Conservation (phyloP, 78 protist species). For the Dictyostelium capitatum region DNA sequence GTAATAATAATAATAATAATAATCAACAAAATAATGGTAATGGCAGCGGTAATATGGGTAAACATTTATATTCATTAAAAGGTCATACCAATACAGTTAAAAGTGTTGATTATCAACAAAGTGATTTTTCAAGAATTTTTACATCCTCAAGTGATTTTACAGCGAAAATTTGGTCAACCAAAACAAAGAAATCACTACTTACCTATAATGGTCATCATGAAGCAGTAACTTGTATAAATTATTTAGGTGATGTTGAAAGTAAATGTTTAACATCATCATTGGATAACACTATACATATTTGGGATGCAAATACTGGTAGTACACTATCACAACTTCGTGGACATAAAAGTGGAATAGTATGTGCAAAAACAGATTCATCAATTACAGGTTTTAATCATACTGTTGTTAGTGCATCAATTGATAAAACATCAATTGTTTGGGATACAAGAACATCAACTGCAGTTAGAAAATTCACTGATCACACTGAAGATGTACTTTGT, state of each 20-base stretch:
- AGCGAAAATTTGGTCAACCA: constrained; percentile 1
- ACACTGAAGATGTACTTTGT: constrained; percentile 41
- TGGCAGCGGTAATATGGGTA: neutral
- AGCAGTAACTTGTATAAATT: constrained; percentile 48
- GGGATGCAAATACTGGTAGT: constrained; percentile 56
- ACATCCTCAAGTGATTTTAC: constrained; percentile 39
- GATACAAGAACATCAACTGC: constrained; percentile 44
- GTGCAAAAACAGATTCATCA: constrained; percentile 13
- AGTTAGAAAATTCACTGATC: constrained; percentile 36
- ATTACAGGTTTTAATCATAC: neutral
- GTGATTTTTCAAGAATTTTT: constrained; percentile 26
- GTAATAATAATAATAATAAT: neutral
- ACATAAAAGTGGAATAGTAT: constrained; percentile 35
- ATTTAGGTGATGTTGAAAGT: constrained; percentile 45
- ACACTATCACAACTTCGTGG: constrained; percentile 9
- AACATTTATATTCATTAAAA: constrained; percentile 31
- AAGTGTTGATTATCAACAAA: constrained; percentile 13
- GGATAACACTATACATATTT: constrained; percentile 28
- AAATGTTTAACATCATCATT: constrained; percentile 24
- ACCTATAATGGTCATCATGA: constrained; percentile 35
- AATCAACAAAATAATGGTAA: neutral
- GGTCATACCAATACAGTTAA: constrained; percentile 27
- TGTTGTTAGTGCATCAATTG: constrained; percentile 24
- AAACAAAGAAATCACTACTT: constrained; percentile 27
- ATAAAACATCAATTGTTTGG: constrained; percentile 41